Evolutionary conservation across 805 yeast species (phyloP).

Genomic region (Metschnikowia borealis): DNA sequence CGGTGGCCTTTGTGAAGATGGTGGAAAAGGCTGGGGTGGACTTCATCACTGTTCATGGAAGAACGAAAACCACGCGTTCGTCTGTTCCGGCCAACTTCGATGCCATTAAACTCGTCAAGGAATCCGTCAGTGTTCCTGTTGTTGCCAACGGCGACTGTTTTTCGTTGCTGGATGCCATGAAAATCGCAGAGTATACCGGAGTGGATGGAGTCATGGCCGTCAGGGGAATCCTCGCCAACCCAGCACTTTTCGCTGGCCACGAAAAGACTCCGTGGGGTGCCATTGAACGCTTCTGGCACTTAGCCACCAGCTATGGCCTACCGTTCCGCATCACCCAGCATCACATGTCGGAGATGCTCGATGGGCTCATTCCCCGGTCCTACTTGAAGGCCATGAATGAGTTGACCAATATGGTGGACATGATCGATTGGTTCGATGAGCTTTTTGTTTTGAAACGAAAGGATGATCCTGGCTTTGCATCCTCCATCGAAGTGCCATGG

Average conservation of each 20-base stretch:
- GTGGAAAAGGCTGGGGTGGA: slow-evolving; percentile 90
- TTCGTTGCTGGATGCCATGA: slow-evolving; percentile 55
- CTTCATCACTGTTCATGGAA: slow-evolving; percentile 90
- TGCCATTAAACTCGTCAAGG: slow-evolving; percentile 67
- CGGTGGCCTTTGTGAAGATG: slow-evolving; percentile 63
- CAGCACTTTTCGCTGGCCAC: slow-evolving; percentile 79
- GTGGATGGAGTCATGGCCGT: slow-evolving; percentile 96
- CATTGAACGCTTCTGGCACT: slow-evolving; percentile 77
- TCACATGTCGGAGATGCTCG: slow-evolving; percentile 85
- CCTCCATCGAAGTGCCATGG: slow-evolving; percentile 36
- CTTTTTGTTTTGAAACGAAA: slow-evolving; percentile 62
- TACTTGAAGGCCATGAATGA: slow-evolving; percentile 57
- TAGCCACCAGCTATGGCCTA: slow-evolving; percentile 72
- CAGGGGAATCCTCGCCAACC: slow-evolving; percentile 80
- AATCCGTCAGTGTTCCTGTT: slow-evolving; percentile 63
- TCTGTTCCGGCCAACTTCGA: slow-evolving; percentile 79
- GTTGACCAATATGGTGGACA: slow-evolving; percentile 50
- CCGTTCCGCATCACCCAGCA: slow-evolving; percentile 85
- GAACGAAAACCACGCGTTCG: slow-evolving; percentile 81
- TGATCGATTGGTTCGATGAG: slow-evolving; percentile 80
- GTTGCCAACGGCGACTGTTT: slow-evolving; percentile 98
- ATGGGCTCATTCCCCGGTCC: slow-evolving; percentile 38
- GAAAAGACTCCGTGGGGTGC: slow-evolving; percentile 85
- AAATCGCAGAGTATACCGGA: slow-evolving; percentile 62
- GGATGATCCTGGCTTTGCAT: slow-evolving; percentile 69